phyloP scores from a whole-genome alignment of 2,329 filamentous ascomycete genomes.

The Cryphonectria carpinicola region DNA sequence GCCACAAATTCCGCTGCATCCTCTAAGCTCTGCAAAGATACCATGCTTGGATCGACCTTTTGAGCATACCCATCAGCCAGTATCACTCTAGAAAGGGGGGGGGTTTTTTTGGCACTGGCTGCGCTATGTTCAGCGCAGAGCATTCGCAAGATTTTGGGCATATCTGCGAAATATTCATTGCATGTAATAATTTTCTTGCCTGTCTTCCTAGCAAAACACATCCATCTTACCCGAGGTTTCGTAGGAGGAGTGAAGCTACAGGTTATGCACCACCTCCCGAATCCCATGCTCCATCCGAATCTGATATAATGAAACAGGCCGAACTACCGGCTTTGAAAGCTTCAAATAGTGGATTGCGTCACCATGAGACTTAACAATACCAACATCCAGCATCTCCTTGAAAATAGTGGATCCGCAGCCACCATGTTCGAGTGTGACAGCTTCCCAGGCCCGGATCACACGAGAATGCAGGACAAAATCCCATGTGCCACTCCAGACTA shows the following conservation, averaged over 20 bases:
- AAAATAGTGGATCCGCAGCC: slow-evolving; percentile 30
- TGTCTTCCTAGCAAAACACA: too few species aligned
- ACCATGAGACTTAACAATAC: slow-evolving; percentile 37
- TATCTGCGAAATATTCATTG: too few species aligned
- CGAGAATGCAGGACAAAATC: slow-evolving; percentile 34
- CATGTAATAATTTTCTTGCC: too few species aligned
- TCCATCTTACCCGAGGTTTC: too few species aligned
- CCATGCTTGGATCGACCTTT: not conserved
- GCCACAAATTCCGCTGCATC: not conserved
- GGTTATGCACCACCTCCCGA: slow-evolving; percentile 1
- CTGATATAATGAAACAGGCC: slow-evolving; percentile 41
- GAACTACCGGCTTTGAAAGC: slow-evolving; percentile 38
- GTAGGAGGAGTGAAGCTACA: too few species aligned
- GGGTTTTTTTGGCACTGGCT: not conserved
- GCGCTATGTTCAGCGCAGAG: not conserved
- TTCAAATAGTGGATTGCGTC: slow-evolving; percentile 38
- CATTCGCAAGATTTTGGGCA: too few species aligned
- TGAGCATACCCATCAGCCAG: not conserved
- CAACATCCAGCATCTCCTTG: slow-evolving; percentile 33
- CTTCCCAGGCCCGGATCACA: slow-evolving; percentile 37
- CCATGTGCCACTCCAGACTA: slow-evolving; percentile 39
- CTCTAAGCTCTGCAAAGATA: not conserved
- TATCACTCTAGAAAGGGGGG: not conserved
- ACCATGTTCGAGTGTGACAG: slow-evolving; percentile 32
- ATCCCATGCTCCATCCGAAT: slow-evolving; percentile 41